These are phyloP conservation scores for Aspergillus sp. DNA, from an alignment of 2,329 filamentous ascomycete genomes.

Conservation along the genomic window DNA sequence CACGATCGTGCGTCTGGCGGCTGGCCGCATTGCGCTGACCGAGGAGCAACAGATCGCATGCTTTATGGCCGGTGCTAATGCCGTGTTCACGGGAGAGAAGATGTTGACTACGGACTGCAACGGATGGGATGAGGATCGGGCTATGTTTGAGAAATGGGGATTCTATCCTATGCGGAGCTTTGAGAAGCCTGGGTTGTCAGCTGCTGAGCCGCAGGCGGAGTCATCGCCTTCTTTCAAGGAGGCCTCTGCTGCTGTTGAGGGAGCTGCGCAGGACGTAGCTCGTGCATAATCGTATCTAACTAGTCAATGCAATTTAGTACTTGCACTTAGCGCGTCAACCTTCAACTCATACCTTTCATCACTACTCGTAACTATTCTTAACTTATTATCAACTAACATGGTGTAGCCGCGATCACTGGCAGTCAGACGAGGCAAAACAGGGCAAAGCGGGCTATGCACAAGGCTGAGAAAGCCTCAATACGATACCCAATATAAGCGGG, in stretches of 20 bases:
- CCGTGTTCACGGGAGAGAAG: slow-evolving; percentile 92
- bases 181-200: slow-evolving; percentile 30
- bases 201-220: neutral
- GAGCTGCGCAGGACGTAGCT: neutral
- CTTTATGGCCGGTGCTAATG: slow-evolving; percentile 86
- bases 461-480: no score
- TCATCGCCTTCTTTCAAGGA: neutral
- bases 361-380: no score
- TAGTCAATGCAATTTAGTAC: no score
- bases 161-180: slow-evolving; percentile 66
- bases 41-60: slow-evolving; percentile 86
- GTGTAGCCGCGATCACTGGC: no score
- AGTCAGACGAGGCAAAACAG: no score
- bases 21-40: slow-evolving; percentile 72
- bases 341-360: no score
- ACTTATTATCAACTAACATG: no score
- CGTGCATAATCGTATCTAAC: neutral
- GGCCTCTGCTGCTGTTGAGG: no score
- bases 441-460: no score
- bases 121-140: slow-evolving; percentile 81
- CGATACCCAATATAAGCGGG: no score
- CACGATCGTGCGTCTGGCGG: slow-evolving; percentile 81
- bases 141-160: slow-evolving; percentile 78
- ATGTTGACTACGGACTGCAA: slow-evolving; percentile 91
- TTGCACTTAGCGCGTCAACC: no score